Evolutionary conservation across 768 basidiomycete species (phyloP).

Genomic region (Stropharia rugosoannulata): DNA sequence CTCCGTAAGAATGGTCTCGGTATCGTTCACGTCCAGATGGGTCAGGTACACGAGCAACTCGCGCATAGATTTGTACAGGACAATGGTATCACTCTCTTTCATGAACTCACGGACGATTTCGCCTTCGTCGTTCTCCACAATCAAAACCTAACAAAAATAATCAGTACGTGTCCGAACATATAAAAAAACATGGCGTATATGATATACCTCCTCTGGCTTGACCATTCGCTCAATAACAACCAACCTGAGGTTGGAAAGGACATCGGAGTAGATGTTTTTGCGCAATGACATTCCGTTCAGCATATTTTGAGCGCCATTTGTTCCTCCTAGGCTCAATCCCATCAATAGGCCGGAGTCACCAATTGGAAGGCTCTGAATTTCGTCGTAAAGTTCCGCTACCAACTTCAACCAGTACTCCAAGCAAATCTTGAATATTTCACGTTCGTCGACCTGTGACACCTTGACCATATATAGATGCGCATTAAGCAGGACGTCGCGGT

Average conservation of each 20-base stretch:
- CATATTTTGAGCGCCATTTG: constrained; percentile 61
- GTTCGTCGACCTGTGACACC: constrained; percentile 95
- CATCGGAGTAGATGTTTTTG: constrained; percentile 95
- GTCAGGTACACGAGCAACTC: constrained; percentile 97
- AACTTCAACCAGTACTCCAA: constrained; percentile 97
- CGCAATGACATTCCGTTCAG: constrained; percentile 77
- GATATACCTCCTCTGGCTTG: constrained; percentile 94
- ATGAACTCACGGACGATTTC: constrained; percentile 99
- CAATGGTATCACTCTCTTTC: constrained; percentile 98
- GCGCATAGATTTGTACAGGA: constrained; percentile 98
- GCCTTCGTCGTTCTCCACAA: constrained; percentile 99
- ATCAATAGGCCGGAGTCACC: constrained; percentile 86
- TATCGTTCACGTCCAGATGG: constrained; percentile 93
- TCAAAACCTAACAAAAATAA: constrained; percentile 67
- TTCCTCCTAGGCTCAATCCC: constrained; percentile 81
- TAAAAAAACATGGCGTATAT: not conserved
- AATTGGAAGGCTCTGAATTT: constrained; percentile 90
- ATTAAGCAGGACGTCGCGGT: constrained; percentile 92
- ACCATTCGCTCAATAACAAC: constrained; percentile 99
- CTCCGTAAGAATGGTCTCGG: constrained; percentile 96
- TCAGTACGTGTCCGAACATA: not conserved
- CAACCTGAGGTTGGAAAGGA: constrained; percentile 88
- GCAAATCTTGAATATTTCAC: constrained; percentile 99
- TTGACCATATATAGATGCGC: constrained; percentile 99
- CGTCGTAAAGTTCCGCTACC: constrained; percentile 95